Conservation (phyloP, 2,329 filamentous ascomycete species). For the Claviceps capensis region DNA sequence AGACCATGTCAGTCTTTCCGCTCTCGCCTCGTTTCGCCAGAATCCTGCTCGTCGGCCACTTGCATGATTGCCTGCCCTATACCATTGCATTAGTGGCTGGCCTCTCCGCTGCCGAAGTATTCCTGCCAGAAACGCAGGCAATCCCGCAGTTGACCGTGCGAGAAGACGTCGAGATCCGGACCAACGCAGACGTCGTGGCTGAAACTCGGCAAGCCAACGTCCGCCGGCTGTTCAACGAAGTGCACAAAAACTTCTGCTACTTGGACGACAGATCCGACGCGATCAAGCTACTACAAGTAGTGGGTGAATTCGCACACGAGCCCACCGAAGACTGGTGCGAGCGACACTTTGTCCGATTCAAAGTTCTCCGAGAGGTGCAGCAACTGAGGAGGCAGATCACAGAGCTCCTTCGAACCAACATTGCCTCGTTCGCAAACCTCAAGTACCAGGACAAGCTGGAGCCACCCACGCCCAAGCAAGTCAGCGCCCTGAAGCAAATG, state of each 20-base stretch:
- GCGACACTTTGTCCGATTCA: conserved; percentile 72
- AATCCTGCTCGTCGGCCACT: conserved; percentile 78
- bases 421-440: conserved; percentile 48
- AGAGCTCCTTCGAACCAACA: conserved; percentile 62
- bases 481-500: conserved; percentile 79
- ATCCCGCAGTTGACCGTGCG: conserved; percentile 42
- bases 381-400: conserved; percentile 76
- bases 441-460: conserved; percentile 42
- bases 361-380: conserved; percentile 73
- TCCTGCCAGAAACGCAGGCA: conserved; percentile 68
- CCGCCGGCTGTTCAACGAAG: conserved; percentile 49
- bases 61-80: conserved; percentile 70
- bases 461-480: conserved; percentile 49
- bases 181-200: conserved; percentile 55
- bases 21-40: conserved; percentile 82
- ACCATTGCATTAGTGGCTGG: conserved; percentile 81
- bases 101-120: conserved; percentile 77
- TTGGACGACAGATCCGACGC: conserved; percentile 77
- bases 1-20: conserved; percentile 77
- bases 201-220: conserved; percentile 56
- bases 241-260: conserved; percentile 64
- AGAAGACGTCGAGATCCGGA: conserved; percentile 36
- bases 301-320: conserved; percentile 74
- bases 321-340: conserved; percentile 62
- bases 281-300: conserved; percentile 77